Conservation (phyloP, 2,329 filamentous ascomycete genomes). For the Didymosphaeria variabile region DNA sequence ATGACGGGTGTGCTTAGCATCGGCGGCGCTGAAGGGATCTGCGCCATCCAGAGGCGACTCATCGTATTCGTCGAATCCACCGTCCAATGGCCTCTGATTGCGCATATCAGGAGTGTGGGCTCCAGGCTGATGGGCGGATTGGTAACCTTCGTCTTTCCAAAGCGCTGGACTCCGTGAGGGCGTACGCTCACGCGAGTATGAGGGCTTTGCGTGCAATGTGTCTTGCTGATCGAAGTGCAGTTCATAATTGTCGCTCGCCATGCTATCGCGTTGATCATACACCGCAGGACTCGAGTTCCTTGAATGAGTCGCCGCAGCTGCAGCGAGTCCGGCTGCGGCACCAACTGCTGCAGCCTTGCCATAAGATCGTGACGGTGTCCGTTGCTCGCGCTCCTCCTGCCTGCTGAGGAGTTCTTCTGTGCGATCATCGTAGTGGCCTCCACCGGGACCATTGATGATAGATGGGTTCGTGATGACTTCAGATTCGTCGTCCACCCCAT, state of each 20-base stretch:
- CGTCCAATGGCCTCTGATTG: slow-evolving; percentile 59
- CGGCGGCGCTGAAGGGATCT: slow-evolving; percentile 57
- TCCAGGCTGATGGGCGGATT: slow-evolving; percentile 74
- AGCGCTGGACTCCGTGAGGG: slow-evolving; percentile 62
- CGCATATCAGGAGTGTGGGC: slow-evolving; percentile 56
- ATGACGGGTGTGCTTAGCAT: slow-evolving; percentile 65
- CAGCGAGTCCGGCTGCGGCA: slow-evolving; percentile 62
- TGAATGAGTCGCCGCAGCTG: slow-evolving; percentile 58
- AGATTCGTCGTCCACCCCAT: slow-evolving; percentile 61
- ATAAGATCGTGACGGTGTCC: slow-evolving; percentile 42
- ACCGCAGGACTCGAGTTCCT: slow-evolving; percentile 36
- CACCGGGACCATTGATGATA: slow-evolving; percentile 76
- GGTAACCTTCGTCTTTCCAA: slow-evolving; percentile 85
- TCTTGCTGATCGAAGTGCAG: slow-evolving; percentile 45
- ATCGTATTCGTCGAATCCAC: slow-evolving; percentile 63
- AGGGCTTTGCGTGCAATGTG: slow-evolving; percentile 37
- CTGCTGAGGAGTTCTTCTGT: slow-evolving; percentile 46
- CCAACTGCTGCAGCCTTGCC: slow-evolving; percentile 49
- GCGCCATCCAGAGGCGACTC: slow-evolving; percentile 49
- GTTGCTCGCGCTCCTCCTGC: slow-evolving; percentile 45
- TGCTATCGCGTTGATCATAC: slow-evolving; percentile 45
- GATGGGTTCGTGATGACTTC: slow-evolving; percentile 88
- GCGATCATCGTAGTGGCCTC: slow-evolving; percentile 57
- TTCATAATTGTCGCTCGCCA: slow-evolving; percentile 50
- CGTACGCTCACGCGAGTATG: slow-evolving; percentile 34